Percentiles rank a stretch among this genome's conserved stretches.
Evolutionary conservation across 2,329 filamentous ascomycete species (phyloP).

Genomic region (Venturiaceae sp.): DNA sequence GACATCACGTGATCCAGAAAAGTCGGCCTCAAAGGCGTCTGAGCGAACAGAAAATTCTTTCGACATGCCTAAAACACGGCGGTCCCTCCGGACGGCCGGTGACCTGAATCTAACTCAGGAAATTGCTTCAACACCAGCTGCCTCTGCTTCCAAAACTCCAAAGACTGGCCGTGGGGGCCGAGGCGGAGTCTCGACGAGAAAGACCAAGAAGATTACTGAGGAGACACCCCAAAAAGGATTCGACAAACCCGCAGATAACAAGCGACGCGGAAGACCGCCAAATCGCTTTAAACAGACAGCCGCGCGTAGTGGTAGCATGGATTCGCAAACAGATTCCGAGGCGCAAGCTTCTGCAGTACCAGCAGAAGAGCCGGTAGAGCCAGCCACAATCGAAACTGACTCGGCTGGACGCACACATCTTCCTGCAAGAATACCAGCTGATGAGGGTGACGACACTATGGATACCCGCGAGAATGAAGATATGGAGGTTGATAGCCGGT

Average conservation of each 20-base stretch:
- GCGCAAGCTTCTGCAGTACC: background rate
- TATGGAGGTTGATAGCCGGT: background rate
- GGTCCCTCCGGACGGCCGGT: background rate
- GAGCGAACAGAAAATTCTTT: background rate
- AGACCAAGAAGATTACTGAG: background rate
- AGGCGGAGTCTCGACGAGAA: background rate
- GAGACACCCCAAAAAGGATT: background rate
- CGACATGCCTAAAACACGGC: conserved; percentile 4
- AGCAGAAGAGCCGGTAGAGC: background rate
- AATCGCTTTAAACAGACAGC: background rate
- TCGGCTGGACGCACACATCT: background rate
- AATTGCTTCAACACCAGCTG: background rate
- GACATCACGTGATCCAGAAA: conserved; percentile 1
- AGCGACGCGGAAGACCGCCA: background rate
- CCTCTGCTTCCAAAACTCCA: background rate
- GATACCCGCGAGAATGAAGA: background rate
- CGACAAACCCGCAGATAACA: background rate
- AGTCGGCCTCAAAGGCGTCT: background rate
- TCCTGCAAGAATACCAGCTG: conserved; percentile 1
- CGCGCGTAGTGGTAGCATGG: background rate
- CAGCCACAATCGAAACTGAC: background rate
- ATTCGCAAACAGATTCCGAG: background rate
- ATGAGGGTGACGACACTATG: background rate
- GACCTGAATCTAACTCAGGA: background rate
- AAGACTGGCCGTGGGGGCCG: background rate